Evolutionary conservation across 306 rosid species (phyloP), one percentile per base, ranked within the genome.

Genomic region (Abrus precatorius): DNA sequence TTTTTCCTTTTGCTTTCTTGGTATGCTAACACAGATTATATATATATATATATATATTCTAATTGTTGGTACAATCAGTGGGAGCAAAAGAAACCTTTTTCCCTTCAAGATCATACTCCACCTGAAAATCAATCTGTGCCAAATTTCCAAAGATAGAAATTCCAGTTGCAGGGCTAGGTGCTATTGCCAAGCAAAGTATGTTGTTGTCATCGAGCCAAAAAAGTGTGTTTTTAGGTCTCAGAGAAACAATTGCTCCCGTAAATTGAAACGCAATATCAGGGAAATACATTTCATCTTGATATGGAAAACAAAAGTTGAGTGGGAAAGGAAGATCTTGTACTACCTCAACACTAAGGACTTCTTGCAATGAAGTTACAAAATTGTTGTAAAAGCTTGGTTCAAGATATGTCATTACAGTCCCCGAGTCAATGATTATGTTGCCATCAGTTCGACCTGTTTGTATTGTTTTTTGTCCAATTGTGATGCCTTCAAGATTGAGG

Each of bases 71-170:
- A 7, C 64, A 57, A 57, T 56, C 63, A 7, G 36, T 56, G 2
- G 63, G 63, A 7, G 63, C 72, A 63, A 76, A 76, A 14, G 73
- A 49, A 49, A 76, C 63, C 9, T 27, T 63, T 14, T 49, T 34
- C 7, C 50, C 80, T 50, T 50, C 12, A 76, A 76, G 20, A 76
- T 76, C 63, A 6, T 76, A 76, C 72, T 14, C 72, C 62, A 76
- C 80, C 1, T 49, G 73, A 33, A 76, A 55, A 50, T 76, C 2
- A 49, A 76, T 6, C 64, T 76, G 74, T 0, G 73, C 81, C 40
- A 49, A 1, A 52, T 64, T 76, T 64, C 81, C 81, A 34, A 64
- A 36, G 8, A 76, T 10, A 30, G 41, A 20, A 7, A 32, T 1
- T 4, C 60, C 53, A 6, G 0, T 3, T 8, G 0, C 9, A 7